Base-by-base conservation (phyloP, 2,329 filamentous ascomycete species). In the Emydomyces testavorans region DNA sequence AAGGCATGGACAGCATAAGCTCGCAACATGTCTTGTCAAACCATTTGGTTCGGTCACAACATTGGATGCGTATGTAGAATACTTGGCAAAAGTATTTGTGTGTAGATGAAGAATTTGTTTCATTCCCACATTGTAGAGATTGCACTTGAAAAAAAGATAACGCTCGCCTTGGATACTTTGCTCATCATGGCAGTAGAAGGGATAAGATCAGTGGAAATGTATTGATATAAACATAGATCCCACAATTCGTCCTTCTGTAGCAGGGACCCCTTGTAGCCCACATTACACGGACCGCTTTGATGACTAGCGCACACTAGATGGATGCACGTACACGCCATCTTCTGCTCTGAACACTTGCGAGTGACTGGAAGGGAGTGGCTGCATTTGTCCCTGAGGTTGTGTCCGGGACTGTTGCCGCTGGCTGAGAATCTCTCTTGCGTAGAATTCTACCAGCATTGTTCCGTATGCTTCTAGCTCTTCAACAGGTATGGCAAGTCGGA, bases 401-500 rank as follows among this genome's bases (percentile, higher is more conserved):
- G 21, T 8, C 29, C 46, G 48, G 11, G 47, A 13, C 15, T 59
- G 57, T 21, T 60, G 59, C 24, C 76, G 72, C 58, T 83, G 80
- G 21, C 78, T 72, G 21, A 94, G 78, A 13, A 95, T 82, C 64
- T 98, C 92, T 46, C 90, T 77, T 0, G 88, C 90, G 61, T 96
- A 98, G 61, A 96, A 98, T 61, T 96, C 90, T 13, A 98, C 92
- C 10, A 98, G 74, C 90, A 96, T 96, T 1, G 92, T 98, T 4
- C 88, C 92, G 59, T 98, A 98, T 0, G 88, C 87, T 65, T 98
- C 92, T 50, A 98, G 78, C 60, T 96, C 90, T 68, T 96, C 92
- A 11, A 96, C 83, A 0, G 90, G 84, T 7, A 98, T 83, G 1
- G 87, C 86, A 13, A 98, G 80, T 50, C 90, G 81, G 65, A 98